These are phyloP conservation scores for Cytospora schulzeri DNA, from an alignment of 2,329 filamentous ascomycete species.

Conservation along the genomic window DNA sequence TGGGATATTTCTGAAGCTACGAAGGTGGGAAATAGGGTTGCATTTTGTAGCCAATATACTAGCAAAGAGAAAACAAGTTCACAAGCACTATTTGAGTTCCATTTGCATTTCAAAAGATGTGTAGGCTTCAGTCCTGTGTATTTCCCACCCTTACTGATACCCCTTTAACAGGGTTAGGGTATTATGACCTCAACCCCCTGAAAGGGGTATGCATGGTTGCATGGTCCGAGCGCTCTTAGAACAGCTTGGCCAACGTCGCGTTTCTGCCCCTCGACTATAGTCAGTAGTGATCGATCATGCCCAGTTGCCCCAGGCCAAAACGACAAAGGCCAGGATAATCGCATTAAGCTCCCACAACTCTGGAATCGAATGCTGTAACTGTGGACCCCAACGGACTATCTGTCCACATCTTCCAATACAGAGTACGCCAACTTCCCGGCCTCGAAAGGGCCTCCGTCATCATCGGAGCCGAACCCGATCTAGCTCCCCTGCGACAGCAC, in stretches of 20 bases:
- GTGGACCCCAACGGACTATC: background rate
- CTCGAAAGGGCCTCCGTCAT: slow-evolving; percentile 10
- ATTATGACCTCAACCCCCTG: slow-evolving; percentile 11
- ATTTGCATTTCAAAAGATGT: no score
- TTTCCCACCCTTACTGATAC: no score
- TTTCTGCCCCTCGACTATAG: slow-evolving; percentile 25
- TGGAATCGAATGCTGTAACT: slow-evolving; percentile 20
- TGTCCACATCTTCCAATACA: background rate
- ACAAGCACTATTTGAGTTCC: no score
- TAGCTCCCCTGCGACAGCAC: slow-evolving; percentile 9
- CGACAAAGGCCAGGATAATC: slow-evolving; percentile 24
- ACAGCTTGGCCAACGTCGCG: slow-evolving; percentile 27
- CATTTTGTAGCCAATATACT: no score
- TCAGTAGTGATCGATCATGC: background rate
- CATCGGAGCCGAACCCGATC: background rate
- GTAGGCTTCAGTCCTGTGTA: no score
- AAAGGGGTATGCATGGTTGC: slow-evolving; percentile 4
- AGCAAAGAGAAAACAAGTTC: no score
- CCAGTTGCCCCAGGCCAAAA: slow-evolving; percentile 9
- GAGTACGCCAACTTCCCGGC: slow-evolving; percentile 1
- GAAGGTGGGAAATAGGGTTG: background rate
- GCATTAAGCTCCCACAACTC: slow-evolving; percentile 4
- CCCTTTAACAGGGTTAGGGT: slow-evolving; percentile 26
- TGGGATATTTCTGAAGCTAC: background rate
- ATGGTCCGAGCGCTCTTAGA: slow-evolving; percentile 24